A percentile compares a stretch with the other conserved stretches of the same genome.
These are phyloP conservation scores for Claviceps capensis DNA, from an alignment of 2,329 filamentous ascomycete genomes.

Conservation along the genomic window DNA sequence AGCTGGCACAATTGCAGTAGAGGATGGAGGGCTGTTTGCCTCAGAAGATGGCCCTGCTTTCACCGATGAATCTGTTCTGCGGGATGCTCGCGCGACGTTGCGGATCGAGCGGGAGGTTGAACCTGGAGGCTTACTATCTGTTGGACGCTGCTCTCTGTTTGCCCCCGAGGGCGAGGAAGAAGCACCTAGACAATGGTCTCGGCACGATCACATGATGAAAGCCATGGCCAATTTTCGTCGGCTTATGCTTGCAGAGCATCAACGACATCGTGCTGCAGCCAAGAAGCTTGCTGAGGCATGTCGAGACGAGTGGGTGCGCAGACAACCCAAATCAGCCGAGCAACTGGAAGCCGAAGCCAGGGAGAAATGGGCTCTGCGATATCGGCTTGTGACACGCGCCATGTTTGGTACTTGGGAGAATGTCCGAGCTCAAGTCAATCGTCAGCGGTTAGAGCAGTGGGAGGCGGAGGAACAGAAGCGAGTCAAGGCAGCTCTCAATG, in stretches of 20 bases:
- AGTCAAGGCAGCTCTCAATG: constrained; percentile 55
- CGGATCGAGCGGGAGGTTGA: constrained; percentile 60
- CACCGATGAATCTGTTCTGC: constrained; percentile 46
- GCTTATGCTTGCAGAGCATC: constrained; percentile 66
- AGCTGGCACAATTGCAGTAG: constrained; percentile 37
- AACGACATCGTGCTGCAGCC: constrained; percentile 60
- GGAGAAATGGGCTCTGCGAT: constrained; percentile 51
- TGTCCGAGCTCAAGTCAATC: constrained; percentile 47
- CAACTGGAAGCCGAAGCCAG: constrained; percentile 70
- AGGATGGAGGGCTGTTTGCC: constrained; percentile 42
- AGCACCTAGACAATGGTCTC: constrained; percentile 68
- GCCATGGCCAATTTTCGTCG: constrained; percentile 71
- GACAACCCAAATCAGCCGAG: constrained; percentile 63
- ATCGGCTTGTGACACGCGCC: constrained; percentile 54
- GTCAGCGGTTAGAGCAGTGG: constrained; percentile 45
- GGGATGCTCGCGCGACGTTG: constrained; percentile 56
- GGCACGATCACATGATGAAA: constrained; percentile 69
- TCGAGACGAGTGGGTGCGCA: constrained; percentile 58
- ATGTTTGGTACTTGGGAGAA: constrained; percentile 50
- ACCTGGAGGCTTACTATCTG: constrained; percentile 61
- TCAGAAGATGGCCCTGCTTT: constrained; percentile 42
- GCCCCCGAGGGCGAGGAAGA: constrained; percentile 60
- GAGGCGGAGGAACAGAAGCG: constrained; percentile 50
- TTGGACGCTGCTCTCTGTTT: constrained; percentile 56
- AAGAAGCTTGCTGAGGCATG: constrained; percentile 70